These are phyloP conservation scores for Magnolia changhungtana DNA, from an alignment of 164 flowering plant species.

Conservation along the genomic window DNA sequence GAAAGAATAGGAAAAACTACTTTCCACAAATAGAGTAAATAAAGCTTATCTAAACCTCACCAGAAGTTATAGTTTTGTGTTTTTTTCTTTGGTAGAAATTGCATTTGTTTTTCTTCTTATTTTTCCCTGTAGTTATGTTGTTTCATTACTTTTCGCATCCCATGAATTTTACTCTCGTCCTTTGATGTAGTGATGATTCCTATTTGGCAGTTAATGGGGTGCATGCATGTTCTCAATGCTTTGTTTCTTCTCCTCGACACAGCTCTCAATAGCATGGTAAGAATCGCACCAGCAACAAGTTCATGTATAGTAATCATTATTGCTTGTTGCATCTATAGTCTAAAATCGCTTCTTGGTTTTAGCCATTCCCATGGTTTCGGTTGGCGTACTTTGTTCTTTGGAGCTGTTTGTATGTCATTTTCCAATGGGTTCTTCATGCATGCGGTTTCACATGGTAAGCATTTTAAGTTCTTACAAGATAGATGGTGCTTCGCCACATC, in stretches of 20 bases:
- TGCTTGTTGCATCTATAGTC: not conserved
- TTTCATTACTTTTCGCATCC: not conserved
- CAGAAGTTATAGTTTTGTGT: not conserved
- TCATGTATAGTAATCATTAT: not conserved
- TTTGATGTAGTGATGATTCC: conserved; percentile 8
- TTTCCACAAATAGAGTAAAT: no score
- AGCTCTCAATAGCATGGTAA: conserved; percentile 58
- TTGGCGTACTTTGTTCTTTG: conserved; percentile 55
- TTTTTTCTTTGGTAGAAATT: not conserved
- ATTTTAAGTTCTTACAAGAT: not conserved
- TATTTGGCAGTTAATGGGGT: conserved; percentile 54
- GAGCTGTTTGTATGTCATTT: conserved; percentile 50
- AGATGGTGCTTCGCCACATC: not conserved
- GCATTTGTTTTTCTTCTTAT: no score
- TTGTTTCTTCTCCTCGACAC: conserved; percentile 60
- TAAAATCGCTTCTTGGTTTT: conserved; percentile 1
- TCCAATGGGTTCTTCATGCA: conserved; percentile 67
- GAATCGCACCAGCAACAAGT: conserved; percentile 12
- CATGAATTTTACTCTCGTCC: not conserved
- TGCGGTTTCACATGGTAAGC: conserved; percentile 53
- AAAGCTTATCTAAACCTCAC: not conserved
- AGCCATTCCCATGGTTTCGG: conserved; percentile 69
- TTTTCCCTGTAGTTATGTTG: not conserved
- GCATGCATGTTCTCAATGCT: conserved; percentile 63
- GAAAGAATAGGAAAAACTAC: not conserved